Base-by-base conservation (phyloP, 345 rosid genomes). In the Cardamine occulta region DNA sequence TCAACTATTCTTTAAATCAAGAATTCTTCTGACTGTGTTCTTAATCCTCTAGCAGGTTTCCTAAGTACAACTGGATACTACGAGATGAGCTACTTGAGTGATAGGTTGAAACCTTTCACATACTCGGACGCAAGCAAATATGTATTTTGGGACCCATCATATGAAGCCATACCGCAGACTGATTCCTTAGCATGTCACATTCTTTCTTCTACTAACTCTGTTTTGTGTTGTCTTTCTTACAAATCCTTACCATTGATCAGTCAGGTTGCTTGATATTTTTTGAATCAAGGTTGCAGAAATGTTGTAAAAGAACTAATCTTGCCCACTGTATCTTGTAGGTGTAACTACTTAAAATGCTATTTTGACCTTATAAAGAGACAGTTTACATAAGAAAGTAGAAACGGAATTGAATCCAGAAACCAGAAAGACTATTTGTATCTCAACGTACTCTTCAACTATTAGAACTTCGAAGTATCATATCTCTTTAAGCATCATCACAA, bases 21-120 rank as follows among this genome's bases (percentile, higher is more conserved):
- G 4, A 34, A 32, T 7, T n/a, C 18, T 76, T 54, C 51, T 76
- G 42, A 63, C 45, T 8, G 39, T 63, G 17, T 17, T 70, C 10
- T 47, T 24, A 23, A 23, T 28, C n/a, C 2, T 31, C 63, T 74
- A 54, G 63, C 86, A 89, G 96, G 87, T 62, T 80, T 83, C 53
- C 64, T 67, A 54, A 74, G 81, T 74, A 87, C 85, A 61, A 78
- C 77, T 6, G 87, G 86, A 60, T 56, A 47, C 62, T 39, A 80
- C 58, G 91, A 86, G 88, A 73, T 85, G 88, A 66, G 86, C 44
- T 85, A 78, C 81, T 6, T 76, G 85, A 86, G 84, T 48, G 24
- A 74, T 53, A 72, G 39, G 61, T 66, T 9, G 39, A 80, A 74
- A 61, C 83, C 79, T 12, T 70, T 86, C 35, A 83, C 90, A 31